phyloP scores from a whole-genome alignment of 441 rosid species.

The Erysimum cheiri region DNA sequence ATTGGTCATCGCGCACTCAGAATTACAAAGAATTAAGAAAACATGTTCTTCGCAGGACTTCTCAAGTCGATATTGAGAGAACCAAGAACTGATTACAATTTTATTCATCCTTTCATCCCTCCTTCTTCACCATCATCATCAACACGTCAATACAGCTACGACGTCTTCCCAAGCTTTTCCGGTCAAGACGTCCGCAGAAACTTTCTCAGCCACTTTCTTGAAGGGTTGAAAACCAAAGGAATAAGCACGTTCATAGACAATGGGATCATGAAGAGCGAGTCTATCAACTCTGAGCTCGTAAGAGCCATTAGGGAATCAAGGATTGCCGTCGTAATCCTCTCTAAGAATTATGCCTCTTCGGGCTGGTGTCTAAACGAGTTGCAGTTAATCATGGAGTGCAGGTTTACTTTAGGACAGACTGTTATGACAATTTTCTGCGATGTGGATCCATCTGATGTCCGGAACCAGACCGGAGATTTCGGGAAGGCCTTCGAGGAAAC shows the following conservation, averaged over 20 bases:
- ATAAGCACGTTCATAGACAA: not conserved
- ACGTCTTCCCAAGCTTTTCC: not conserved
- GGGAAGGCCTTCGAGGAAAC: not conserved
- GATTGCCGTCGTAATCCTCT: not conserved
- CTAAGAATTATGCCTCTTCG: not conserved
- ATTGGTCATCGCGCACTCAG: too few relatives aligned
- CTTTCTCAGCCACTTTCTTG: not conserved
- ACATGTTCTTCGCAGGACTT: too few relatives aligned
- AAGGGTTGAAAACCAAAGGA: not conserved
- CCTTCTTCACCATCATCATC: too few relatives aligned
- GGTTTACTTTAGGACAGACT: not conserved
- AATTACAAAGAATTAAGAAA: too few relatives aligned
- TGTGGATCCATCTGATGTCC: not conserved
- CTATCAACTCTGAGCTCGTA: not conserved
- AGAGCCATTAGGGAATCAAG: not conserved
- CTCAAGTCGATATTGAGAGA: too few relatives aligned
- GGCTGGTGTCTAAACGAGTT: not conserved
- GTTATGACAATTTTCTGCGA: not conserved
- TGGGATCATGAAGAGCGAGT: not conserved
- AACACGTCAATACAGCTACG: not conserved
- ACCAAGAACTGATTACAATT: too few relatives aligned
- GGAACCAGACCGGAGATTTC: not conserved
- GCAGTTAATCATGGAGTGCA: not conserved
- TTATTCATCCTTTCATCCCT: too few relatives aligned
- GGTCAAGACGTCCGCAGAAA: not conserved